phyloP scores from a whole-genome alignment of 2,329 filamentous ascomycete species.

The Alternaria angustiovoidea region DNA sequence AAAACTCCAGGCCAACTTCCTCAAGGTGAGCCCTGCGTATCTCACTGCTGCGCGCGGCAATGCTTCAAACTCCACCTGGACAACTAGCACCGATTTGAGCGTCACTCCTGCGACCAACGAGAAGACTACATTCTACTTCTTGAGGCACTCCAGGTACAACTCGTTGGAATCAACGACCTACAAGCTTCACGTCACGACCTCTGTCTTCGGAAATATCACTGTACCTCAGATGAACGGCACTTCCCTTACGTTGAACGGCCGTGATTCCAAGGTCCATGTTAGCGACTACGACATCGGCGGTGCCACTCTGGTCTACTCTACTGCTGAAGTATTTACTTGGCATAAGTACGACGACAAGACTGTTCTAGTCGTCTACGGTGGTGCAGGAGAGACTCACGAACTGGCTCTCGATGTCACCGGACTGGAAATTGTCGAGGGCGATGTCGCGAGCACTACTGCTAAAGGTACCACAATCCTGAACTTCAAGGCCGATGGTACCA shows the following conservation, averaged over 20 bases:
- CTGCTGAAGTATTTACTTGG: slow-evolving; percentile 74
- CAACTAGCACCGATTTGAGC: slow-evolving; percentile 59
- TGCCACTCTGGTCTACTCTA: slow-evolving; percentile 70
- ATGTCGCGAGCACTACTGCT: slow-evolving; percentile 47
- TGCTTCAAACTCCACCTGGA: slow-evolving; percentile 41
- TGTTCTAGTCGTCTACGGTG: slow-evolving; percentile 70
- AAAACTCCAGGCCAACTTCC: slow-evolving; percentile 78
- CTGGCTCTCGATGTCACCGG: slow-evolving; percentile 58
- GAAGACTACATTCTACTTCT: slow-evolving; percentile 69
- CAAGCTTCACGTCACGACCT: slow-evolving; percentile 68
- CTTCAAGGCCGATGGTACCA: slow-evolving; percentile 64
- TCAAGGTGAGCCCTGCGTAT: slow-evolving; percentile 75
- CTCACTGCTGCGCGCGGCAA: slow-evolving; percentile 58
- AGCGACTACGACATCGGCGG: slow-evolving; percentile 71
- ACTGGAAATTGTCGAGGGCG: slow-evolving; percentile 53
- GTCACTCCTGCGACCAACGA: slow-evolving; percentile 69
- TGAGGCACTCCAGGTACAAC: slow-evolving; percentile 71
- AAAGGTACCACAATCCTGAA: slow-evolving; percentile 59
- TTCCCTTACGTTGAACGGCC: slow-evolving; percentile 64
- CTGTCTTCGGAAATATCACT: slow-evolving; percentile 61
- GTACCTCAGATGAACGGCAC: slow-evolving; percentile 67
- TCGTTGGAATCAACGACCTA: slow-evolving; percentile 66
- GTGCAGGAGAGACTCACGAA: slow-evolving; percentile 69
- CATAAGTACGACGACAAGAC: slow-evolving; percentile 68
- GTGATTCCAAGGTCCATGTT: slow-evolving; percentile 73